Percentiles rank a stretch among this genome's conserved stretches.
These are phyloP conservation scores for Fusarium sp. DNA, from an alignment of 2,329 filamentous ascomycete species.

Conservation along the genomic window DNA sequence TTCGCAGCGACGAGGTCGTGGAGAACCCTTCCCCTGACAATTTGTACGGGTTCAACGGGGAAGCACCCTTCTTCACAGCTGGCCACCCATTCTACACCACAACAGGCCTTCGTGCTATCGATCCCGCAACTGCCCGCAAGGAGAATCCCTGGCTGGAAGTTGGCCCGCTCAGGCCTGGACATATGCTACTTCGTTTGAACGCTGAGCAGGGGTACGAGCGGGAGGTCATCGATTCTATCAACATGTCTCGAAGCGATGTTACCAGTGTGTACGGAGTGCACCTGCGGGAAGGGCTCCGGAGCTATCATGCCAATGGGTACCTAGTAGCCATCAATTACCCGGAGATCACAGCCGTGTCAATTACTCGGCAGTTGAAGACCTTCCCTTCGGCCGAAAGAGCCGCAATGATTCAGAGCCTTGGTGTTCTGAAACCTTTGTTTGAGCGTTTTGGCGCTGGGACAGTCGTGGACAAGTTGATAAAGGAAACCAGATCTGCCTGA, in stretches of 20 bases:
- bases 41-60: neutral
- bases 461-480: neutral
- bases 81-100: slow-evolving; percentile 4
- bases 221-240: neutral
- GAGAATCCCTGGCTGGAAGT: slow-evolving; percentile 14
- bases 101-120: neutral
- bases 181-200: neutral
- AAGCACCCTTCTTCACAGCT: neutral
- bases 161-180: neutral
- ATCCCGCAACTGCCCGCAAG: neutral
- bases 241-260: neutral
- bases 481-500: neutral
- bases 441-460: neutral
- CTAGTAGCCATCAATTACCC: slow-evolving; percentile 17
- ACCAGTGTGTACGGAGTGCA: slow-evolving; percentile 8
- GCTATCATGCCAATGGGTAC: slow-evolving; percentile 19
- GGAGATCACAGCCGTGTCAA: slow-evolving; percentile 3
- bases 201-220: neutral
- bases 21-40: neutral
- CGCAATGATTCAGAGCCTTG: neutral
- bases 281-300: slow-evolving; percentile 6
- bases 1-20: neutral
- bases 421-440: neutral
- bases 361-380: neutral
- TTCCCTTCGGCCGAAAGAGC: neutral